Percentiles rank a stretch among this genome's conserved stretches.
phyloP scores from a whole-genome alignment of 129 eudicot species.

The Erigeron canadensis region DNA sequence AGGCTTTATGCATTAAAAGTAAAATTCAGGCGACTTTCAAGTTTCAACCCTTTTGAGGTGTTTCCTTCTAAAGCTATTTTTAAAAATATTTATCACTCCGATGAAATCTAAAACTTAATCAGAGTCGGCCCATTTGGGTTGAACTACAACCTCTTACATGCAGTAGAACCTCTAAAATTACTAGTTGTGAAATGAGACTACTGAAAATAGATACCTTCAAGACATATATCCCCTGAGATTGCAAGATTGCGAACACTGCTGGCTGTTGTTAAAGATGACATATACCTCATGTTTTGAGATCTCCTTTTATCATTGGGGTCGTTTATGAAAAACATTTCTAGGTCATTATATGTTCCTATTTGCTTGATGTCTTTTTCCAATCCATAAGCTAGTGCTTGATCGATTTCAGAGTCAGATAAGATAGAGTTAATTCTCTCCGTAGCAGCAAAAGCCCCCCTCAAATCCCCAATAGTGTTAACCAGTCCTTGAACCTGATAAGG shows the following conservation, averaged over 20 bases:
- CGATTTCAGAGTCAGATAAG: constrained; percentile 71
- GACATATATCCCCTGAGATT: constrained; percentile 72
- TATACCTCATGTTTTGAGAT: constrained; percentile 47
- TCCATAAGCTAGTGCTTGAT: constrained; percentile 82
- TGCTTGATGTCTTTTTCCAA: constrained; percentile 69
- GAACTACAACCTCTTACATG: constrained; percentile 3
- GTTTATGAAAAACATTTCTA: constrained; percentile 50
- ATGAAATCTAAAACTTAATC: neutral
- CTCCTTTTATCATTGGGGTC: constrained; percentile 41
- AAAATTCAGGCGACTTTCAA: neutral
- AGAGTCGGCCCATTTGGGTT: neutral
- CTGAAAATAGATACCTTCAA: constrained; percentile 63
- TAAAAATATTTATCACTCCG: neutral
- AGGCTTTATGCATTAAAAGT: neutral
- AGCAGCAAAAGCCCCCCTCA: constrained; percentile 96
- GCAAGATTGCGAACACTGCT: constrained; percentile 73
- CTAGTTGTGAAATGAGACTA: neutral
- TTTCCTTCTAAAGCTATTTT: neutral
- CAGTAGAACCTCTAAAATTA: neutral
- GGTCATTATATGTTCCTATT: constrained; percentile 38
- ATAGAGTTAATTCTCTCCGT: constrained; percentile 90
- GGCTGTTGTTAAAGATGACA: constrained; percentile 75
- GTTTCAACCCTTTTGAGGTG: neutral
- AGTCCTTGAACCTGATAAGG: constrained; percentile 86
- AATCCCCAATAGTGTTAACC: constrained; percentile 94